These are phyloP conservation scores for Sporothrix luriei DNA, from an alignment of 2,329 filamentous ascomycete species.

Conservation along the genomic window DNA sequence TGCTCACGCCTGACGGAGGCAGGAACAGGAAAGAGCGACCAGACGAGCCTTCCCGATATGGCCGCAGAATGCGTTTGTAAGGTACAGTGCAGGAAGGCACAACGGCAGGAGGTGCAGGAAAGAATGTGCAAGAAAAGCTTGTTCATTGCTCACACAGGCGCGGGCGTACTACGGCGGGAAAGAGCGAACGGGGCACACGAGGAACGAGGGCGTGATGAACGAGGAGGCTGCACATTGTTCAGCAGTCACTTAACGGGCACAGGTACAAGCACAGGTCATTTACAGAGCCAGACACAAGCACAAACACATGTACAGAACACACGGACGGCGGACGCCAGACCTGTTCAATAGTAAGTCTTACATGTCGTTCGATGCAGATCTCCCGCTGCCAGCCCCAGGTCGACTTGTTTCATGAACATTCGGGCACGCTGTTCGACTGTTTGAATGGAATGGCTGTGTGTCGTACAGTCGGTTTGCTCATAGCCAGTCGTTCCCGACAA, in stretches of 20 bases:
- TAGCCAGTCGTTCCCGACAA: conserved; percentile 10
- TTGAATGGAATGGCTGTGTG: conserved; percentile 3
- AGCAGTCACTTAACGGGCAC: not conserved
- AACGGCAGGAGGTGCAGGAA: not conserved
- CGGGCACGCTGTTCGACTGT: not conserved
- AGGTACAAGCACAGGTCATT: not conserved
- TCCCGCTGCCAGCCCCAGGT: not conserved
- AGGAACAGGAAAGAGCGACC: conserved; percentile 11
- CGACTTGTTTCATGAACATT: conserved; percentile 21
- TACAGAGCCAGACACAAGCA: no score
- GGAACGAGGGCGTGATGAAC: not conserved
- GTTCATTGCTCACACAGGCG: conserved; percentile 4
- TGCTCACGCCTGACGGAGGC: conserved; percentile 1
- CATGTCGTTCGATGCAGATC: conserved; percentile 13
- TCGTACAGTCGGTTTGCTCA: not conserved
- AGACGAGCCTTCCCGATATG: conserved; percentile 8
- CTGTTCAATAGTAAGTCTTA: no score
- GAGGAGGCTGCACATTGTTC: conserved; percentile 14
- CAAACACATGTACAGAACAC: not conserved
- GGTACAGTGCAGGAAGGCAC: not conserved
- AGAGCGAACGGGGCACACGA: conserved; percentile 3
- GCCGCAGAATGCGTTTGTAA: no score
- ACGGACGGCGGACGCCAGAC: not conserved
- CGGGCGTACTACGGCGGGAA: conserved; percentile 21
- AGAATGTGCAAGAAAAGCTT: no score